Percentiles rank a stretch among this genome's conserved stretches.
Evolutionary conservation across 129 eudicot species (phyloP).

Genomic region (Silybum marianum): DNA sequence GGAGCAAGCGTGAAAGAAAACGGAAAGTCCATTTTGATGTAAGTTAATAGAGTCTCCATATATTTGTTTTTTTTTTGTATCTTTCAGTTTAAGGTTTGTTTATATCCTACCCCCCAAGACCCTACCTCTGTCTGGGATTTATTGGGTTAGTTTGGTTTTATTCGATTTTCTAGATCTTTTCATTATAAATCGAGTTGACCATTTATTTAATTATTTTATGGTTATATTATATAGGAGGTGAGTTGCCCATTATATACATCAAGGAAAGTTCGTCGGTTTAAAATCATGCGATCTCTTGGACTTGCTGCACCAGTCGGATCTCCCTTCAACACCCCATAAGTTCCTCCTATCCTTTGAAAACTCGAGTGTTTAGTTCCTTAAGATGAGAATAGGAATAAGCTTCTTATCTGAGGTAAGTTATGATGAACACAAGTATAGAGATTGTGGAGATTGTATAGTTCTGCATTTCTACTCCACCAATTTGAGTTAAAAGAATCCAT

Average conservation of each 20-base stretch:
- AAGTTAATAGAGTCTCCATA: constrained; percentile 28
- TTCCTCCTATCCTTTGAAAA: background rate
- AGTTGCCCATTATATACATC: constrained; percentile 34
- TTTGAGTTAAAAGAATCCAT: constrained; percentile 9
- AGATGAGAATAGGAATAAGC: constrained; percentile 27
- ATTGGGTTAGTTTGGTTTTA: background rate
- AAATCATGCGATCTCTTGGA: constrained; percentile 61
- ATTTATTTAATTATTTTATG: background rate
- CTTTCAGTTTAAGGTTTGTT: background rate
- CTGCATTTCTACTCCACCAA: constrained; percentile 20
- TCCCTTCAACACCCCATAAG: constrained; percentile 34
- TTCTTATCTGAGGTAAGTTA: constrained; percentile 7
- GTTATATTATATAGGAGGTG: constrained; percentile 46
- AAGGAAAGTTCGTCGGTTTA: constrained; percentile 51
- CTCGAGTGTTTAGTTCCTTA: constrained; percentile 2
- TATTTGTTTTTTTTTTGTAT: background rate
- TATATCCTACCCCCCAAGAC: background rate
- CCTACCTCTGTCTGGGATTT: background rate
- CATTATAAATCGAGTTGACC: background rate
- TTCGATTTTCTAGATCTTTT: background rate
- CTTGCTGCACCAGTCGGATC: constrained; percentile 68
- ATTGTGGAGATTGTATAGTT: constrained; percentile 30
- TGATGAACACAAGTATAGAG: constrained; percentile 18
- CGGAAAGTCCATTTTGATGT: constrained; percentile 64
- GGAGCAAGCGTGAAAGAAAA: constrained; percentile 54